A percentile compares a stretch with the other conserved stretches of the same genome.
These are phyloP conservation scores for Neurospora sp. DNA, from an alignment of 495 filamentous ascomycete genomes.

Conservation along the genomic window DNA sequence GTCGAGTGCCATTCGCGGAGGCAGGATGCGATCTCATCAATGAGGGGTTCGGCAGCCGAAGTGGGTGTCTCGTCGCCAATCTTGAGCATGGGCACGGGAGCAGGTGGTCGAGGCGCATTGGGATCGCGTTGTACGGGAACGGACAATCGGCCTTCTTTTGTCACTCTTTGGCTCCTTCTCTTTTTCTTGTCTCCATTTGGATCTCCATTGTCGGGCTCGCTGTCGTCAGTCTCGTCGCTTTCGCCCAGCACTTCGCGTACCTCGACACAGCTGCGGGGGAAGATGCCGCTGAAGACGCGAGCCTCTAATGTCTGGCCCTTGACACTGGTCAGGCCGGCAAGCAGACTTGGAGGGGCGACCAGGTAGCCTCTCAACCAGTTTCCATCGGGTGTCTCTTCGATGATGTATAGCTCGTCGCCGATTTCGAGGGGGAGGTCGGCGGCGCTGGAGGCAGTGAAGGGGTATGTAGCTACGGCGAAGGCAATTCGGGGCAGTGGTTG, in stretches of 20 bases:
- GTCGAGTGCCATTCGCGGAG: slow-evolving; percentile 96
- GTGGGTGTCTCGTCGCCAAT: slow-evolving; percentile 93
- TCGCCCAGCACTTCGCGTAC: slow-evolving; percentile 63
- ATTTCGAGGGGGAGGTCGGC: slow-evolving; percentile 95
- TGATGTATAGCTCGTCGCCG: slow-evolving; percentile 96
- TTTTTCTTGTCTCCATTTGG: slow-evolving; percentile 17
- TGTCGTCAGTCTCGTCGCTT: slow-evolving; percentile 36
- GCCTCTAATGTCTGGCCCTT: slow-evolving; percentile 92
- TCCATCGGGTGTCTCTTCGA: slow-evolving; percentile 79
- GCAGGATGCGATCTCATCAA: slow-evolving; percentile 95
- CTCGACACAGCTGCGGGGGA: slow-evolving; percentile 85
- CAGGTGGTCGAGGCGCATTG: slow-evolving; percentile 65
- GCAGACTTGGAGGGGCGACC: slow-evolving; percentile 82
- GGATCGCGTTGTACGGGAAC: slow-evolving; percentile 38
- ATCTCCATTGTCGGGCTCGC: slow-evolving; percentile 24
- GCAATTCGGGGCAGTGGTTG: slow-evolving; percentile 91
- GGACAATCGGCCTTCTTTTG: slow-evolving; percentile 23
- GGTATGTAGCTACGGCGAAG: slow-evolving; percentile 90
- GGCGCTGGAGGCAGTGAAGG: slow-evolving; percentile 74
- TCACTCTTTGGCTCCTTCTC: slow-evolving; percentile 12
- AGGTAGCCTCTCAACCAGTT: slow-evolving; percentile 94
- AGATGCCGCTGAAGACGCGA: slow-evolving; percentile 93
- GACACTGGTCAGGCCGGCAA: slow-evolving; percentile 82
- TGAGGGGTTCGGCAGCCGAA: slow-evolving; percentile 77
- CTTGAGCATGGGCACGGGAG: slow-evolving; percentile 93